Conservation (phyloP, 306 rosid genomes). For the Rubus parviflorus region DNA sequence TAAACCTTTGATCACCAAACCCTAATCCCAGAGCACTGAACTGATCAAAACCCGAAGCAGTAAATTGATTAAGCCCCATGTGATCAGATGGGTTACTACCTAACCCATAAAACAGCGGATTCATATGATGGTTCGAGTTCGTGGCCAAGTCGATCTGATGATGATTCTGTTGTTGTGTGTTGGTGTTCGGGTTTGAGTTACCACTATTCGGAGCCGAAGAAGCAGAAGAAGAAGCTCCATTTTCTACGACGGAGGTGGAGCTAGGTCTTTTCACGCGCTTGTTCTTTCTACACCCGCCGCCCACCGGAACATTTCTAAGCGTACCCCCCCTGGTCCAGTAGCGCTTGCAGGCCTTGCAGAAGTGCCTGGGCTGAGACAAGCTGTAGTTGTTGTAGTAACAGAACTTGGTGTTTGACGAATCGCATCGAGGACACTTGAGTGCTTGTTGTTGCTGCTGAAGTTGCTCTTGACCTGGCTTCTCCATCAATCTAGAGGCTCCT, state of each 20-base stretch:
- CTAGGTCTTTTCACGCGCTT: conserved; percentile 66
- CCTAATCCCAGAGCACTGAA: conserved; percentile 48
- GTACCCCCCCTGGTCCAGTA: conserved; percentile 99
- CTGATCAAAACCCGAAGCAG: conserved; percentile 45
- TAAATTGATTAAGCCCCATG: conserved; percentile 33
- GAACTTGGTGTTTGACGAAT: conserved; percentile 89
- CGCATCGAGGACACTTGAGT: conserved; percentile 89
- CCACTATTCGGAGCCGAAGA: conserved; percentile 30
- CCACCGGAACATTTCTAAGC: conserved; percentile 86
- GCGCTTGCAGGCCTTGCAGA: conserved; percentile 96
- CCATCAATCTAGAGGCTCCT: conserved; percentile 43
- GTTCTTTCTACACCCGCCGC: conserved; percentile 88
- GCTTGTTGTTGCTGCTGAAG: conserved; percentile 44
- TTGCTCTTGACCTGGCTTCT: conserved; percentile 57
- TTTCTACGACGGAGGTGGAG: conserved; percentile 21
- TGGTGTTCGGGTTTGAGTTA: conserved; percentile 35
- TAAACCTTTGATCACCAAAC: conserved; percentile 42
- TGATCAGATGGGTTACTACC: conserved; percentile 39
- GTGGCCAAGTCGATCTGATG: conserved; percentile 44
- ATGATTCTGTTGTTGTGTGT: conserved; percentile 16
- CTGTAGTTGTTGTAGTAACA: conserved; percentile 98
- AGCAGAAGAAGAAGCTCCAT: conserved; percentile 39
- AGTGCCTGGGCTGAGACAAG: conserved; percentile 91
- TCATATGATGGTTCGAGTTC: conserved; percentile 39
- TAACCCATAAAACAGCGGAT: conserved; percentile 59